Evolutionary conservation across 2,329 filamentous ascomycete genomes (phyloP), one percentile per base, ranked within the genome.

Genomic region (Aspergillus amoenus): DNA sequence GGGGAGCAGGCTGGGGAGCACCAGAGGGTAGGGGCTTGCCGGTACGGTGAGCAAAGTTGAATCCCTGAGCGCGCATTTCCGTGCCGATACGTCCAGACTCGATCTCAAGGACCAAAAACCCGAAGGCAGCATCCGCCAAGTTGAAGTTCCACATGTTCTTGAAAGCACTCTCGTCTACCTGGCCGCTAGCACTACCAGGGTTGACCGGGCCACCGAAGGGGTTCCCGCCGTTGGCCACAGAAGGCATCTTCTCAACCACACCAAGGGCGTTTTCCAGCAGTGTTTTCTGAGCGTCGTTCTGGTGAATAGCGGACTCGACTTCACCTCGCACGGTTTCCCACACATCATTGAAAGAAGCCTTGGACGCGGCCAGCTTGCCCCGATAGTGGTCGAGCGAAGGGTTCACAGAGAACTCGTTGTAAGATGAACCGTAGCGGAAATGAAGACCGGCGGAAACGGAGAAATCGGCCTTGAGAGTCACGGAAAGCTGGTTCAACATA

Each of bases 71-170:
- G 62, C 92, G 88, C 94, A 99, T 99, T 78, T 99, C 94, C 0
- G 94, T 99, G 46, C 93, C 94, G 66, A 99, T 97, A 43, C 94
- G 88, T 51, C 94, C 94, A 70, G 92, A 90, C 71, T 99, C 94
- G 59, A 99, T 88, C 73, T 99, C 94, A 57, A 99, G 79, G 15
- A 97, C 92, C 51, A 99, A 82, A 82, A 92, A 99, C 60, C 94
- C 94, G 73, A 97, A 99, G 18, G 94, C 93, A 55, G 94, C 94
- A 79, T 99, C 94, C 30, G 94, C 94, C 64, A 99, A 78, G 75
- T 97, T 97, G 79, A 99, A 99, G 77, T 99, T 99, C 94, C 94
- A 99, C 94, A 97, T 97, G 74, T 99, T 99, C 82, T 99, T 99
- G 84, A 99, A 99, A 1, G 94, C 94, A 68, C 93, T 97, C 80